A percentile compares a stretch with the other conserved stretches of the same genome.
phyloP scores from a whole-genome alignment of 2,329 filamentous ascomycete species.

The Aspergillus sergii region DNA sequence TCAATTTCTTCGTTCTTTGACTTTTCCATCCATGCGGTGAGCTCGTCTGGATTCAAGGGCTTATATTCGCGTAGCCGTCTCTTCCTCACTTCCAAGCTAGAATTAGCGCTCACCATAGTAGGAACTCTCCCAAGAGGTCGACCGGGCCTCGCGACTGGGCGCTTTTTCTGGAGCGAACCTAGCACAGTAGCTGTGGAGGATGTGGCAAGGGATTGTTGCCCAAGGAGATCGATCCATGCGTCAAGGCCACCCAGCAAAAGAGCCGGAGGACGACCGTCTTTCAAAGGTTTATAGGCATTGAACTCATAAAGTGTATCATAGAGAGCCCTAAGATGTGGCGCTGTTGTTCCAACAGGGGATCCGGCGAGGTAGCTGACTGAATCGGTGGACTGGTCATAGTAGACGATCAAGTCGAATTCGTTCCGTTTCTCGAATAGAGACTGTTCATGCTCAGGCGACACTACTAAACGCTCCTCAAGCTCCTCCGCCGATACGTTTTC shows the following conservation, averaged over 20 bases:
- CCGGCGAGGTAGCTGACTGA: constrained; percentile 59
- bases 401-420: constrained; percentile 83
- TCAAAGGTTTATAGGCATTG: constrained; percentile 76
- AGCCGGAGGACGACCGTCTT: constrained; percentile 66
- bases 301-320: constrained; percentile 81
- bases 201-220: constrained; percentile 63
- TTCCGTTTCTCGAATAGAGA: constrained; percentile 71
- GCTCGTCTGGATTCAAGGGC: constrained; percentile 78
- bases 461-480: constrained; percentile 54
- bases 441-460: constrained; percentile 63
- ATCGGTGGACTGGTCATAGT: constrained; percentile 75
- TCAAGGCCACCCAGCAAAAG: constrained; percentile 80
- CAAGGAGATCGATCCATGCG: constrained; percentile 84
- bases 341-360: constrained; percentile 47
- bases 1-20: constrained; percentile 68
- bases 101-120: constrained; percentile 53
- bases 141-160: constrained; percentile 40
- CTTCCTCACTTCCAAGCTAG: constrained; percentile 58
- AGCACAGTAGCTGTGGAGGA: constrained; percentile 58
- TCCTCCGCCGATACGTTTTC: constrained; percentile 67
- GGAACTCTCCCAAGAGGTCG: constrained; percentile 56
- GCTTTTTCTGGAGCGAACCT: constrained; percentile 45
- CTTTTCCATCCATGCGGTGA: constrained; percentile 76
- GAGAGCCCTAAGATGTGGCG: constrained; percentile 68
- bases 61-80: constrained; percentile 63